phyloP scores from a whole-genome alignment of 108 stramenopile genomes.

The Cyclotella baltica region DNA sequence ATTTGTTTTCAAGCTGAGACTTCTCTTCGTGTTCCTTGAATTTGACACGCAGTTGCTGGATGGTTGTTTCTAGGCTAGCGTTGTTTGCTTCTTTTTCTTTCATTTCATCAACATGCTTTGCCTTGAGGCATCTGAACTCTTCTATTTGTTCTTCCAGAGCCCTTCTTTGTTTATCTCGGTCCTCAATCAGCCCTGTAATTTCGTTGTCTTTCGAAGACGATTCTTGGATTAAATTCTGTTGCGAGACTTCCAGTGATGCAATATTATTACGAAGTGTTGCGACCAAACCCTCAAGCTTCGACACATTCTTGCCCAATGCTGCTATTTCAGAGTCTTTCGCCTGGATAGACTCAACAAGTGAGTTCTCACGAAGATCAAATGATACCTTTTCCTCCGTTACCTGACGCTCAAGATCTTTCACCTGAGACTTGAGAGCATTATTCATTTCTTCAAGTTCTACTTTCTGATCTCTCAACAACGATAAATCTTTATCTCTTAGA shows the following conservation, averaged over 20 bases:
- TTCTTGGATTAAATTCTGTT: no score
- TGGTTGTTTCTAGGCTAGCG: background rate
- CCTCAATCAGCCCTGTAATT: background rate
- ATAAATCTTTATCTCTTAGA: background rate
- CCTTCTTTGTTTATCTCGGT: background rate
- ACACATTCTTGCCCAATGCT: background rate
- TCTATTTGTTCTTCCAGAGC: background rate
- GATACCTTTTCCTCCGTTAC: background rate
- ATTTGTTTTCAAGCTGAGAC: background rate
- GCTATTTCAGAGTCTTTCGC: conserved; percentile 12
- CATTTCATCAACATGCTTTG: background rate
- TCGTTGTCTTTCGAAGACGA: background rate
- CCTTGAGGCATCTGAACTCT: background rate
- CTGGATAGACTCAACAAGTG: background rate
- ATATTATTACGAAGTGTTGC: background rate
- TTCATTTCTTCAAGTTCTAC: conserved; percentile 2
- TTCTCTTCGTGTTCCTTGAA: background rate
- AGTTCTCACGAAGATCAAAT: background rate
- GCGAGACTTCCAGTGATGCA: background rate
- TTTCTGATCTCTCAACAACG: background rate
- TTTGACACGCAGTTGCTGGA: background rate
- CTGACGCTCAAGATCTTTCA: background rate
- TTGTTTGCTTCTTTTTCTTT: background rate
- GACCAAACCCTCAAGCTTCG: conserved; percentile 1
- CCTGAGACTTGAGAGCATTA: background rate